Conservation (phyloP, 768 basidiomycete species). For the Xerocomus potaroensis region DNA sequence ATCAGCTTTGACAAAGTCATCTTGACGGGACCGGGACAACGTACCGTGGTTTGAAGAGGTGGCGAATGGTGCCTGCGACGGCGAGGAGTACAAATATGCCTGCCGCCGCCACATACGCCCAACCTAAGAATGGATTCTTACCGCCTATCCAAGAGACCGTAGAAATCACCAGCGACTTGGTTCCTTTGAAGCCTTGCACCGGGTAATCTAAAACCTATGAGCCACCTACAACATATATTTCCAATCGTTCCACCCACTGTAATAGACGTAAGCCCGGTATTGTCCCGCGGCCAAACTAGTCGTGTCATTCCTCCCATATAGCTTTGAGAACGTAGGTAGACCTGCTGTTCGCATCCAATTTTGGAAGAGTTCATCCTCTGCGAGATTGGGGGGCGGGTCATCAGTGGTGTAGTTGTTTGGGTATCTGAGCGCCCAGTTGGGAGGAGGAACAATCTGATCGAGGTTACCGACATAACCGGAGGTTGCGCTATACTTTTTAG, state of each 20-base stretch:
- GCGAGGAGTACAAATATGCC: conserved; percentile 85
- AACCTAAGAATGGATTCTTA: conserved; percentile 97
- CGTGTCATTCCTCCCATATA: conserved; percentile 88
- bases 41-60: conserved; percentile 89
- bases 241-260: conserved; percentile 50
- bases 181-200: conserved; percentile 84
- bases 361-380: conserved; percentile 87
- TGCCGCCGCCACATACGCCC: conserved; percentile 93
- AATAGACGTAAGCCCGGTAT: conserved; percentile 71
- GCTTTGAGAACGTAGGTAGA: conserved; percentile 92
- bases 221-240: neutral
- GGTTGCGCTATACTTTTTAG: conserved; percentile 76
- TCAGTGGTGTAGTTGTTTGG: conserved; percentile 67
- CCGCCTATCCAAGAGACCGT: conserved; percentile 99
- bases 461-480: conserved; percentile 50
- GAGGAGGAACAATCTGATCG: conserved; percentile 81
- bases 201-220: conserved; percentile 72
- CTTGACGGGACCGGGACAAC: conserved; percentile 9
- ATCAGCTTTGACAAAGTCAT: neutral
- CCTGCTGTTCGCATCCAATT: conserved; percentile 99
- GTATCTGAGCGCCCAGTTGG: conserved; percentile 79
- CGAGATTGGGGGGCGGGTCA: conserved; percentile 69
- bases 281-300: conserved; percentile 64
- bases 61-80: conserved; percentile 82
- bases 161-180: conserved; percentile 94